A percentile compares a stretch with the other conserved stretches of the same genome.
These are phyloP conservation scores for Simmondsia chinensis DNA, from an alignment of 148 eudicot species.

Conservation along the genomic window DNA sequence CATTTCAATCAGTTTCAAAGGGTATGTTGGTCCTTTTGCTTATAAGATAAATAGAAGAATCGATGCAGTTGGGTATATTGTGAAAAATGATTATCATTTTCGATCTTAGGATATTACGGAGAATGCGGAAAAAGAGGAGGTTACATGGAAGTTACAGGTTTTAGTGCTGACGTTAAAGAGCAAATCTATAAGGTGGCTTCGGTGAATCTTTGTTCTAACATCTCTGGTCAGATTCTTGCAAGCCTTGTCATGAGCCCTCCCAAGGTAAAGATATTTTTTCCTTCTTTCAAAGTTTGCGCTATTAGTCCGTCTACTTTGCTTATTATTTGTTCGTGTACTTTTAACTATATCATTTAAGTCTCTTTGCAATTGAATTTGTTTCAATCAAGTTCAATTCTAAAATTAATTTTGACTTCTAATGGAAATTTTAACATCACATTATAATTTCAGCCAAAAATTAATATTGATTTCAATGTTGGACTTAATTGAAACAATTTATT, in stretches of 20 bases:
- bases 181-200: slow-evolving; percentile 95
- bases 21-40: slow-evolving; percentile 27
- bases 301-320: neutral
- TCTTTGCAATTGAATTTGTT: too few relatives aligned
- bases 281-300: neutral
- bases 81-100: too few relatives aligned
- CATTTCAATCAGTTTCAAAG: slow-evolving; percentile 91
- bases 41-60: neutral
- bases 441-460: too few relatives aligned
- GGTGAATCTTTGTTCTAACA: slow-evolving; percentile 82
- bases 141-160: slow-evolving; percentile 96
- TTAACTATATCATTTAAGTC: too few relatives aligned
- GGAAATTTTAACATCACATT: too few relatives aligned
- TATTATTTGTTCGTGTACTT: too few relatives aligned
- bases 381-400: too few relatives aligned
- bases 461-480: too few relatives aligned
- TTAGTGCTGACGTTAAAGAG: slow-evolving; percentile 71
- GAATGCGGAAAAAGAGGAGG: slow-evolving; percentile 99
- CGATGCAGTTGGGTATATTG: too few relatives aligned
- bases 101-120: slow-evolving; percentile 88
- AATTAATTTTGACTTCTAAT: too few relatives aligned
- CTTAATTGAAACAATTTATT: too few relatives aligned
- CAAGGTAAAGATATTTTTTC: slow-evolving; percentile 54
- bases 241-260: slow-evolving; percentile 95
- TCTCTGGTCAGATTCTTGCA: slow-evolving; percentile 89